These are phyloP conservation scores for Yarrowia bubula DNA, from an alignment of 805 yeast genomes.

Conservation along the genomic window DNA sequence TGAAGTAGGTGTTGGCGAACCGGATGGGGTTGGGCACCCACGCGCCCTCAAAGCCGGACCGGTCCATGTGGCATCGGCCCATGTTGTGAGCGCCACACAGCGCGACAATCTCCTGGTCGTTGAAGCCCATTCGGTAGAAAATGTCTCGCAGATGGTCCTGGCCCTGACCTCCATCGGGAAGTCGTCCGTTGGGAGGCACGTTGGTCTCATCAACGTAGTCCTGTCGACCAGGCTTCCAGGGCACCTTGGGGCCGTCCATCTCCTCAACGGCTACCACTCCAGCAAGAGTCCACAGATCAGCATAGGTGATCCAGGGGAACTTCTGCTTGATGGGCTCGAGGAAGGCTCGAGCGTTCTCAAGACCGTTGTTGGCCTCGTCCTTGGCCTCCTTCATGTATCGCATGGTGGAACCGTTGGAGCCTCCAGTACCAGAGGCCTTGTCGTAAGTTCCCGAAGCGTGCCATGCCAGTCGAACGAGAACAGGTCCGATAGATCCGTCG, in stretches of 20 bases:
- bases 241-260: conserved; percentile 63
- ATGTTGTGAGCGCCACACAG: conserved; percentile 61
- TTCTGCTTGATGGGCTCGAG: conserved; percentile 53
- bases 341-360: conserved; percentile 54
- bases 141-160: conserved; percentile 53
- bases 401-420: conserved; percentile 58
- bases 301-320: conserved; percentile 61
- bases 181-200: conserved; percentile 61
- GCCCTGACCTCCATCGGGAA: conserved; percentile 59
- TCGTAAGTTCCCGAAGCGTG: conserved; percentile 82
- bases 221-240: conserved; percentile 75
- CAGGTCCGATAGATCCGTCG: conserved; percentile 73
- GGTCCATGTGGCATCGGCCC: conserved; percentile 60
- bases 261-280: conserved; percentile 65
- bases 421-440: conserved; percentile 49
- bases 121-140: conserved; percentile 59
- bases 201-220: conserved; percentile 54
- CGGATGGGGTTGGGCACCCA: conserved; percentile 82
- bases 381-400: conserved; percentile 46
- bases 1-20: conserved; percentile 73
- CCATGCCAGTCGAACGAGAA: conserved; percentile 79
- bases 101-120: conserved; percentile 61
- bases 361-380: conserved; percentile 50
- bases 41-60: conserved; percentile 82
- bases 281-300: conserved; percentile 72